Percentiles rank a stretch among this genome's conserved stretches.
Evolutionary conservation across 345 rosid species (phyloP).

Genomic region (Brassica incana): DNA sequence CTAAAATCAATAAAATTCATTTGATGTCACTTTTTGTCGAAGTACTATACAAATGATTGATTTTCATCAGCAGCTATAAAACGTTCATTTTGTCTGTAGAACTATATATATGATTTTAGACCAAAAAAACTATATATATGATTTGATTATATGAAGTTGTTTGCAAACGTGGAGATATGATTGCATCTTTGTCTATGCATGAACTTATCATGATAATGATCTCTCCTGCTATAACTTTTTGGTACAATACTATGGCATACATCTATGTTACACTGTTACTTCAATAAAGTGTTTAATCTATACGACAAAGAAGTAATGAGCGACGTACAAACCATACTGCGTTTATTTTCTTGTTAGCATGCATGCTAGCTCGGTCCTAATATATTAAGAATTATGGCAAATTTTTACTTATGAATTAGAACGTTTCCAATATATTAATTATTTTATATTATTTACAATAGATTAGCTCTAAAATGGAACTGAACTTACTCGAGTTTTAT

Average conservation of each 20-base stretch:
- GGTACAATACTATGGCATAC: conserved; percentile 33
- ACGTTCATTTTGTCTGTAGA: conserved; percentile 23
- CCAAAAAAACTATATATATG: not conserved
- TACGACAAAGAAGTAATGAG: not conserved
- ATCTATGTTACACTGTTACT: conserved; percentile 11
- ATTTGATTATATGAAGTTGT: conserved; percentile 10
- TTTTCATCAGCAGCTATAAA: conserved; percentile 21
- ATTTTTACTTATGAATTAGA: not conserved
- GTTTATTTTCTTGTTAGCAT: not conserved
- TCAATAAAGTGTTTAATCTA: conserved; percentile 3
- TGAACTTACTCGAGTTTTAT: too few species aligned
- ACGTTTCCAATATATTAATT: too few species aligned
- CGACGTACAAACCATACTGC: not conserved
- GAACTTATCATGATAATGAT: conserved; percentile 33
- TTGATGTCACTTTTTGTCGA: conserved; percentile 11
- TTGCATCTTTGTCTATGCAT: conserved; percentile 33
- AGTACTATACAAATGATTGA: conserved; percentile 32
- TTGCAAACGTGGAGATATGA: conserved; percentile 40
- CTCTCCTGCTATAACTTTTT: conserved; percentile 25
- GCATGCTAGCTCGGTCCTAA: not conserved
- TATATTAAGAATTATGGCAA: not conserved
- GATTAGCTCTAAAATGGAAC: not conserved
- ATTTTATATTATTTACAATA: too few species aligned
- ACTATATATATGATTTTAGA: not conserved
- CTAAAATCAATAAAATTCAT: conserved; percentile 7